phyloP scores from a whole-genome alignment of 305 asterid species.

The Rubia occidens region DNA sequence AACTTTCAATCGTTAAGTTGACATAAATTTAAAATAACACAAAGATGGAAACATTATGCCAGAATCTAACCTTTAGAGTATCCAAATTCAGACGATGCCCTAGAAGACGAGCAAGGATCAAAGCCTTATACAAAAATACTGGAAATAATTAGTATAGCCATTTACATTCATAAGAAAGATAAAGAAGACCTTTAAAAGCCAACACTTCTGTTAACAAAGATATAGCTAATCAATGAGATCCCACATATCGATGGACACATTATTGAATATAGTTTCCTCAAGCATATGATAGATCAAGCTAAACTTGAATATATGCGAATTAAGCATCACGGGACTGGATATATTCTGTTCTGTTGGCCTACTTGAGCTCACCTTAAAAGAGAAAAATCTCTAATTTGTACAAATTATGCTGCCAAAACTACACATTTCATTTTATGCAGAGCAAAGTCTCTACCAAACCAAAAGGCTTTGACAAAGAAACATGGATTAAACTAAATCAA shows the following conservation, averaged over 20 bases:
- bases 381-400: background rate
- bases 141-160: conserved; percentile 9
- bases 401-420: background rate
- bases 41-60: conserved; percentile 11
- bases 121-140: conserved; percentile 40
- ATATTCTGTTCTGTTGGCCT: background rate
- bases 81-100: conserved; percentile 63
- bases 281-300: background rate
- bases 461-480: background rate
- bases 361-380: background rate
- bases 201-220: background rate
- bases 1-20: conserved; percentile 10
- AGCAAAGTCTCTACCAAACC: background rate
- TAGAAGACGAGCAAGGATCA: conserved; percentile 86
- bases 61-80: conserved; percentile 52
- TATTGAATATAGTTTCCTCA: background rate
- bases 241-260: background rate
- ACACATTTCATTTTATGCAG: background rate
- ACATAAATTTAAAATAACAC: conserved; percentile 11
- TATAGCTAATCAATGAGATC: background rate
- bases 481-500: background rate
- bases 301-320: background rate
- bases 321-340: background rate
- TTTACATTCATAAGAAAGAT: background rate
- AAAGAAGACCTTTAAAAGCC: background rate